Base-by-base conservation (phyloP, 352 stramenopile species). In the Globisporangium cylindrosporum region DNA sequence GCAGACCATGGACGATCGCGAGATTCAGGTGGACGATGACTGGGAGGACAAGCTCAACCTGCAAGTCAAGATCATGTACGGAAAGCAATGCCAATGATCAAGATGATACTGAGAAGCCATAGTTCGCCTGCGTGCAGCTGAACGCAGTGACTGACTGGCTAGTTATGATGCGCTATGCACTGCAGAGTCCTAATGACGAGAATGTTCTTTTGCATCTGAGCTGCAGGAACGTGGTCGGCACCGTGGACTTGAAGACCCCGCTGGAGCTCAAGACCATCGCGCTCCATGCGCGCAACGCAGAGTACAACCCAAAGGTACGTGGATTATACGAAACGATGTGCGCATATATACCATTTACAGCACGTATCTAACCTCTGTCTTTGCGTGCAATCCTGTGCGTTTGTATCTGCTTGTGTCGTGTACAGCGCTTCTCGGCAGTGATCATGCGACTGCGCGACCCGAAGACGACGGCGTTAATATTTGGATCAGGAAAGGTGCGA, bases 271-370 rank as follows among this genome's bases (percentile, higher is more conserved):
- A 98, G 78, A 97, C 92, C 56, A 99, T 99, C 66, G 96, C 98
- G 41, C 76, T 98, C 24, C 94, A 98, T 67, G 97, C 96, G 54
- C 91, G 97, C 20, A 99, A 99, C 70, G 98, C 97, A 7, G 98
- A 99, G 82, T 99, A 99, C 80, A 99, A 99, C 79, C 98, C 98
- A 12, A 97, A 98, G 83, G 90, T 97, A 57, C n/a, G 36, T n/a
- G 7, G 12, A 59, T 62, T 48, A 3, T 48, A 24, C 49, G 48
- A 64, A 32, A 55, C n/a, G 57, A 3, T 4, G 46, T 32, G 27
- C 69, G 22, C 2, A 22, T 64, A 15, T 48, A 3, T 56, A 29
- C 36, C 24, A 15, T 58, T 43, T 43, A 49, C 7, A 49, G n/a
- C 7, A 4, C 12, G 9, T 27, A 14, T 20, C 29, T 60, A 14